Evolutionary conservation across 495 filamentous ascomycete genomes (phyloP).

Genomic region (Arthonia radiata): DNA sequence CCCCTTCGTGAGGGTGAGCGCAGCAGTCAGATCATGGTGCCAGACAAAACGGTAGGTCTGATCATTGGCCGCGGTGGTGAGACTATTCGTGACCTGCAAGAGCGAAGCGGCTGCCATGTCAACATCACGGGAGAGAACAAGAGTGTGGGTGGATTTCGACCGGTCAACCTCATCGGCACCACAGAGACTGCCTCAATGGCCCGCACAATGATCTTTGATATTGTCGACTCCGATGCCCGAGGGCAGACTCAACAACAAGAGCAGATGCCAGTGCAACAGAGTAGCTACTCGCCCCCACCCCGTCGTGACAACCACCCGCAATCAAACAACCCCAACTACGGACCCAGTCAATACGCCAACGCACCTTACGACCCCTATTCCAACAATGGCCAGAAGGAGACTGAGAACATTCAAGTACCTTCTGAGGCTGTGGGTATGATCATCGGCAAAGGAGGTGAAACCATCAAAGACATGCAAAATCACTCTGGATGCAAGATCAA

Average conservation of each 20-base stretch:
- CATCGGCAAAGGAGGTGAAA: conserved; percentile 68
- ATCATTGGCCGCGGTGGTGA: conserved; percentile 71
- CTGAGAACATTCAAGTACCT: conserved; percentile 55
- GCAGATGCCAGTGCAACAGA: too few relatives aligned
- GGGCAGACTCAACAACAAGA: too few relatives aligned
- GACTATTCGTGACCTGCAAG: conserved; percentile 73
- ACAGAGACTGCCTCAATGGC: conserved; percentile 37
- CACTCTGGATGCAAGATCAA: conserved; percentile 74
- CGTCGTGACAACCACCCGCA: too few relatives aligned
- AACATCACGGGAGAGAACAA: conserved; percentile 75
- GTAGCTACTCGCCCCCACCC: too few relatives aligned
- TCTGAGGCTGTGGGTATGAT: conserved; percentile 81
- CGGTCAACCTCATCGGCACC: conserved; percentile 61
- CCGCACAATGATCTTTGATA: conserved; percentile 61
- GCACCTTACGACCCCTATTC: conserved; percentile 9
- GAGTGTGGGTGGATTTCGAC: conserved; percentile 57
- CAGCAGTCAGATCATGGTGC: conserved; percentile 63
- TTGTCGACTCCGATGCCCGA: conserved; percentile 55
- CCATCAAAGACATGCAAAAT: conserved; percentile 67
- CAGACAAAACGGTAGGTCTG: conserved; percentile 38
- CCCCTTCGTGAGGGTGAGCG: conserved; percentile 45
- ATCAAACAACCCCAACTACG: too few relatives aligned
- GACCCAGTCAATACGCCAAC: too few relatives aligned
- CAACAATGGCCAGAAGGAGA: conserved; percentile 24
- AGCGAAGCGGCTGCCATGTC: conserved; percentile 63